Evolutionary conservation across 2,329 filamentous ascomycete genomes (phyloP), one percentile per base, ranked within the genome.

Genomic region (Cladophialophora psammophila): DNA sequence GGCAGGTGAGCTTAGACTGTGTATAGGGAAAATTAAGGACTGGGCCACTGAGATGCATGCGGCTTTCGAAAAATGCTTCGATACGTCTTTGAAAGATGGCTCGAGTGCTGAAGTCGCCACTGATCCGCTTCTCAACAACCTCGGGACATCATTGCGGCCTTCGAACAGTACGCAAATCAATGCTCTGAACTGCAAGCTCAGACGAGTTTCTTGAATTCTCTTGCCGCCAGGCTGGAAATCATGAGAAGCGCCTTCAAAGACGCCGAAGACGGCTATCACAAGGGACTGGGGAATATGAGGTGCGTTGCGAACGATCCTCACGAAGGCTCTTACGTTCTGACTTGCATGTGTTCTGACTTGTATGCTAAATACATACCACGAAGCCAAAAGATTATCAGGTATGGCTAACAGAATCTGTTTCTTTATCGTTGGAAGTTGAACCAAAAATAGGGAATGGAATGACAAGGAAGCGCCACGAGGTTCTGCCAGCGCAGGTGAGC

Each of bases 241-340:
- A 2, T 55, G 31, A 36, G 15, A 7, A 36, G 34, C 15, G 31
- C 52, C 6, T n/a, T 36, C 5, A 5, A 42, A 38, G 4, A 26
- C 3, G 26, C 26, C 26, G 26, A 26, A 26, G 26, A 26, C 26
- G 26, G 26, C 9, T 60, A n/a, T 32, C 31, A 4, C 20, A 12
- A 15, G 15, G 38, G 31, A 12, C 10, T 45, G 8, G 36, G 55
- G 5, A 10, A 13, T 3, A 31, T 58, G 6, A 58, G 20, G 20
- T 6, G 8, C 20, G 31, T 42, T 26, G 55, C 36, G 10, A 48
- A 15, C n/a, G 36, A n/a, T 3, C 13, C 7, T 2, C 57, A 60
- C 32, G n/a, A 38, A 15, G 26, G 26, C 32, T 62, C 60, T 18
- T 62, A 62, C 45, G 40, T 62, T 31, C 26, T 40, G 45, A 35